Conservation (phyloP, 768 basidiomycete species). For the Suillus placidus region DNA sequence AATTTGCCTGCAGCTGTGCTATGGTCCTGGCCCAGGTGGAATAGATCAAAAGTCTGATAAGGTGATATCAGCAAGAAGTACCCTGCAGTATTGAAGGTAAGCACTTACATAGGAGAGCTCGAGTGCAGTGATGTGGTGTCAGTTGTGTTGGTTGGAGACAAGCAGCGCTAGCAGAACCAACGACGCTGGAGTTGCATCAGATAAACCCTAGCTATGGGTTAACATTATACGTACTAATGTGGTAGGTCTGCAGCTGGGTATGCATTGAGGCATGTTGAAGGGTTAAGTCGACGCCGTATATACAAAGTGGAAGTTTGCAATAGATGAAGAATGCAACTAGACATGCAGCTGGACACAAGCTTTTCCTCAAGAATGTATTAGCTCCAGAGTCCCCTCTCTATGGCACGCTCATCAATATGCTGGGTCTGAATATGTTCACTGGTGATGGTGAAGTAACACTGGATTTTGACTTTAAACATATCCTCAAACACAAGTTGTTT, state of each 20-base stretch:
- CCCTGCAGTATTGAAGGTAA: not conserved
- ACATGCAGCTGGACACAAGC: no score
- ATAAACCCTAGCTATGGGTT: slow-evolving; percentile 4
- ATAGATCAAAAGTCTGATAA: slow-evolving; percentile 1
- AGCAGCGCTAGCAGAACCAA: not conserved
- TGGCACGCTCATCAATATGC: no score
- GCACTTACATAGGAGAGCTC: not conserved
- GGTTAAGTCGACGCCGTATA: not conserved
- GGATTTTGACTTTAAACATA: no score
- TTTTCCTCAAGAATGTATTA: no score
- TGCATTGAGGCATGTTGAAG: no score
- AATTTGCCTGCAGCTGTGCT: not conserved
- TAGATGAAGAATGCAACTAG: no score
- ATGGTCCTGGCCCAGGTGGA: slow-evolving; percentile 2
- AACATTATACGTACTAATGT: not conserved
- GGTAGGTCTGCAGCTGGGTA: not conserved
- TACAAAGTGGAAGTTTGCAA: not conserved
- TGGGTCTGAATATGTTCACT: no score
- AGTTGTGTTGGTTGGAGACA: not conserved
- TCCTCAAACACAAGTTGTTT: no score
- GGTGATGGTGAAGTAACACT: no score
- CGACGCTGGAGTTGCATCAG: not conserved
- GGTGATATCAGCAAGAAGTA: not conserved
- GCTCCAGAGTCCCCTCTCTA: no score
- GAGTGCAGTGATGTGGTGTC: not conserved